Conservation (phyloP, 2,329 filamentous ascomycete genomes). For the Leptoxyphium fumago region DNA sequence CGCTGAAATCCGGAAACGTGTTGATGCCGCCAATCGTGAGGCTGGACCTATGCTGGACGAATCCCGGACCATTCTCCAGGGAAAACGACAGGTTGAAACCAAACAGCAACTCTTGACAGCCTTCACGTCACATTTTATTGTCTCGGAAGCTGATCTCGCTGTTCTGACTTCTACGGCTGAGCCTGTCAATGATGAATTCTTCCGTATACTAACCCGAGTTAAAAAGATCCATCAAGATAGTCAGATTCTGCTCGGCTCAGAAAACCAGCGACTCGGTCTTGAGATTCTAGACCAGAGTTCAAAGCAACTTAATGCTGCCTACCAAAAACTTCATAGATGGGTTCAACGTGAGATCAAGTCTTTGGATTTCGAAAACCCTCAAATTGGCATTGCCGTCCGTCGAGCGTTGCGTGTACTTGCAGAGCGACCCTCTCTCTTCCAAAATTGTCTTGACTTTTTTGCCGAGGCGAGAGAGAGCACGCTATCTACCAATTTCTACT, state of each 20-base stretch:
- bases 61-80: conserved; percentile 55
- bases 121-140: conserved; percentile 69
- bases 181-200: conserved; percentile 76
- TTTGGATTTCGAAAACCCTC: conserved; percentile 83
- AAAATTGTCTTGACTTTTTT: conserved; percentile 86
- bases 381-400: conserved; percentile 74
- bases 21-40: conserved; percentile 58
- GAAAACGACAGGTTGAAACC: conserved; percentile 58
- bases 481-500: conserved; percentile 77
- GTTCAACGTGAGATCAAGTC: conserved; percentile 86
- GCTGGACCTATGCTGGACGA: conserved; percentile 65
- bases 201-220: conserved; percentile 57
- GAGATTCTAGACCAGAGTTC: conserved; percentile 88
- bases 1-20: conserved; percentile 63
- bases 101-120: conserved; percentile 66
- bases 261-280: conserved; percentile 73
- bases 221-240: conserved; percentile 84
- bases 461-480: conserved; percentile 78
- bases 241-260: conserved; percentile 74
- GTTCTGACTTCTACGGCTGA: conserved; percentile 63
- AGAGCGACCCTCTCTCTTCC: conserved; percentile 78
- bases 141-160: conserved; percentile 68
- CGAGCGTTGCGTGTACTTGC: conserved; percentile 74
- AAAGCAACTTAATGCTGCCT: conserved; percentile 72
- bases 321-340: conserved; percentile 94